Evolutionary conservation across 345 rosid species (phyloP).

Genomic region (Brassica juncea): DNA sequence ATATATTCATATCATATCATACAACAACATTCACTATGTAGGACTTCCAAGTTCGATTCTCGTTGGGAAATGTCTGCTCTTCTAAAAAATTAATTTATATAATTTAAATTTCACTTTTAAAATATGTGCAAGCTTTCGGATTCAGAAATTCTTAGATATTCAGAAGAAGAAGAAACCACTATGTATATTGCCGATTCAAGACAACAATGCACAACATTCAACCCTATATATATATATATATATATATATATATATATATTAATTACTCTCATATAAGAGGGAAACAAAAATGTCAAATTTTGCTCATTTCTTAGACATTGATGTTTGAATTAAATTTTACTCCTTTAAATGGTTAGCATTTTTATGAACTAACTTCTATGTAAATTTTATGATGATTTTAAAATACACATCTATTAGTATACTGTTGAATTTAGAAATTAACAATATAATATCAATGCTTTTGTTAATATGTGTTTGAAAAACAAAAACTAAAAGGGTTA

Average conservation of each 20-base stretch:
- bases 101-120: background rate
- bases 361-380: background rate
- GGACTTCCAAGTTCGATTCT: background rate
- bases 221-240: background rate
- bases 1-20: background rate
- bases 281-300: background rate
- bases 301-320: background rate
- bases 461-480: background rate
- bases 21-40: conserved; percentile 1
- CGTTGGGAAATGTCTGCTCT: background rate
- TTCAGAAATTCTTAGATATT: background rate
- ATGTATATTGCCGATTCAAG: background rate
- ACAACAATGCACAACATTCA: background rate
- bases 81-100: background rate
- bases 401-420: background rate
- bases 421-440: background rate
- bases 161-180: background rate
- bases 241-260: background rate
- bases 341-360: background rate
- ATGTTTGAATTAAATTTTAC: background rate
- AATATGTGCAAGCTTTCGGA: background rate
- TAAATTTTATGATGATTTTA: background rate
- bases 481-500: background rate
- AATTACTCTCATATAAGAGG: background rate
- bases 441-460: background rate